Base-by-base conservation (phyloP, 805 yeast genomes). In the Ogataea nitratoaversa region DNA sequence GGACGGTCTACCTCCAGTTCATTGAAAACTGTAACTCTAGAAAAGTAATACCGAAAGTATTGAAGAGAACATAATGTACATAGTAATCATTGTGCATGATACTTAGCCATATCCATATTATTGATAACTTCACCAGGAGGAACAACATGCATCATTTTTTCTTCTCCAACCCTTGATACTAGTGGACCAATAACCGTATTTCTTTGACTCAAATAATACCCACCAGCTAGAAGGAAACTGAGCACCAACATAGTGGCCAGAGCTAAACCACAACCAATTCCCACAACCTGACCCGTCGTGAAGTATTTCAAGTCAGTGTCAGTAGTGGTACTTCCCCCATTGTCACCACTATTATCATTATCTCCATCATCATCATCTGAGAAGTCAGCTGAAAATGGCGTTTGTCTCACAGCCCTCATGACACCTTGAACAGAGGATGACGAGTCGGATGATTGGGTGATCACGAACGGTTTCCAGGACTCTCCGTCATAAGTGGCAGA, bases 181-280 rank as follows among this genome's bases (percentile, higher is more conserved):
- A 79, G 52, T 12, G 78, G 71, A 13, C 55, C 62, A 48, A 74
- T 70, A 5, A 65, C 62, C 13, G 70, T 70, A 8, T 63, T 57
- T 30, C 67, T 38, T 59, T 66, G 52, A 62, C 65, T 39, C 60
- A 59, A 35, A 62, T 59, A 31, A 56, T 51, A 34, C 53, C 49
- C 6, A 59, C 67, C 20, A 66, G 59, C 41, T 71, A 84, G 40
- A 64, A 51, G 16, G 58, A 59, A 34, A 8, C 71, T 60, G 20
- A 76, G 42, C 8, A 72, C 40, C 24, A 65, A 47, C 47, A 70
- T 63, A 13, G 78, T 63, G 1, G 71, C 86, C 24, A 84, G 49
- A 0, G 91, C 78, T 40, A 81, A 65, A 0, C 89, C 93, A 31
- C 82, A 67, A 0, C 84, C 78, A 32, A 84, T 74, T 22, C 85